A percentile compares a stretch with the other conserved stretches of the same genome.
Conservation (phyloP, 345 rosid species). For the Citrus trifoliata region DNA sequence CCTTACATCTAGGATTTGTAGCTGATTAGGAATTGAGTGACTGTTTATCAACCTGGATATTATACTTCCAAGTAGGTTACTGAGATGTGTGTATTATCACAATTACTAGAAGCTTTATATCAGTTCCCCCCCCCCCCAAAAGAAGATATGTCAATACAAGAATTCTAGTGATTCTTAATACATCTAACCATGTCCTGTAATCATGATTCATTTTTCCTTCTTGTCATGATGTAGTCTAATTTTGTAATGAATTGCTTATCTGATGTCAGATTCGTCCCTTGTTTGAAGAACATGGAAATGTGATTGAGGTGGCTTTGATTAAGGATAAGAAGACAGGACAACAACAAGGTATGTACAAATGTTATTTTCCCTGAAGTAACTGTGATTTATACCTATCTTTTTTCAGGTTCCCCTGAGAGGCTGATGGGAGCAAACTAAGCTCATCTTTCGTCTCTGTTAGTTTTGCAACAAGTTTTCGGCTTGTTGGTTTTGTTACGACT, state of each 20-base stretch:
- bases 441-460: constrained; percentile 74
- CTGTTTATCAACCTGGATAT: not conserved
- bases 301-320: constrained; percentile 91
- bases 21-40: not conserved
- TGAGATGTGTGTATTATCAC: not conserved
- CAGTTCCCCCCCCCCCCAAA: no score
- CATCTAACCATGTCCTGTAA: not conserved
- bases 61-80: not conserved
- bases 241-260: constrained; percentile 14
- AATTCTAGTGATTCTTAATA: not conserved
- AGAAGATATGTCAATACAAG: not conserved
- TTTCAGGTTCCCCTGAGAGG: constrained; percentile 88
- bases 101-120: not conserved
- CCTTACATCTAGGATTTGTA: not conserved
- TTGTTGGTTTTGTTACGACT: constrained; percentile 61
- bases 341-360: constrained; percentile 76
- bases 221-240: not conserved
- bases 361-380: constrained; percentile 37
- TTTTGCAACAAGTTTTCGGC: constrained; percentile 64
- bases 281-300: constrained; percentile 87
- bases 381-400: constrained; percentile 40
- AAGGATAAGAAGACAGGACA: constrained; percentile 96
- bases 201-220: not conserved
- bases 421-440: constrained; percentile 90
- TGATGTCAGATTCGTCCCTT: constrained; percentile 69